These are phyloP conservation scores for Cutaneotrichosporon dermatis DNA, from an alignment of 1,284 basidiomycete genomes.

Conservation along the genomic window DNA sequence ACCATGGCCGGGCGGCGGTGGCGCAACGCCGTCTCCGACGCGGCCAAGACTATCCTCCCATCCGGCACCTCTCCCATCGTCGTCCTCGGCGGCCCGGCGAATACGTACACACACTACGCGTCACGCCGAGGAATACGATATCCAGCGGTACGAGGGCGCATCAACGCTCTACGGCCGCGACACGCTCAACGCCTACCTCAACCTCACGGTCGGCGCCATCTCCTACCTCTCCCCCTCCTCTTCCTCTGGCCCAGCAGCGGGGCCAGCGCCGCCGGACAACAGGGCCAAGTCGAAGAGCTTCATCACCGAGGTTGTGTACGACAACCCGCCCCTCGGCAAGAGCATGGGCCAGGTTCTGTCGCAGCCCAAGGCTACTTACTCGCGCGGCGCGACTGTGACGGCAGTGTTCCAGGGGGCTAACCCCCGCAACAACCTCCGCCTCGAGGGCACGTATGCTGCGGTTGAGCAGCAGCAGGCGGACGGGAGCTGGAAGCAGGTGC, in stretches of 20 bases:
- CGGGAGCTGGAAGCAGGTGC: slow-evolving; percentile 10
- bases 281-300: slow-evolving; percentile 1
- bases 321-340: slow-evolving; percentile 9
- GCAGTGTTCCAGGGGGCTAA: slow-evolving; percentile 13
- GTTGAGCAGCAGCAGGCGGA: slow-evolving; percentile 9
- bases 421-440: slow-evolving; percentile 19
- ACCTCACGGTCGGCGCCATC: slow-evolving; percentile 10
- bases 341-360: slow-evolving; percentile 7
- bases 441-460: slow-evolving; percentile 15
- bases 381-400: background rate
- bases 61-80: slow-evolving; percentile 8
- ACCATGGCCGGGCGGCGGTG: slow-evolving; percentile 16
- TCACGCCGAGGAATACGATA: slow-evolving; percentile 17
- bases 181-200: slow-evolving; percentile 16
- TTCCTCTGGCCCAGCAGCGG: background rate
- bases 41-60: background rate
- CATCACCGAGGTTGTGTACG: slow-evolving; percentile 9
- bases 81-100: slow-evolving; percentile 17
- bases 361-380: background rate
- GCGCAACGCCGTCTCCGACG: slow-evolving; percentile 8
- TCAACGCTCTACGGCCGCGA: slow-evolving; percentile 16
- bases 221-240: slow-evolving; percentile 1
- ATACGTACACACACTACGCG: slow-evolving; percentile 13
- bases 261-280: slow-evolving; percentile 7
- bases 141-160: slow-evolving; percentile 21